Evolutionary conservation across 768 basidiomycete genomes (phyloP).

Genomic region (Tephrocybe rancida): DNA sequence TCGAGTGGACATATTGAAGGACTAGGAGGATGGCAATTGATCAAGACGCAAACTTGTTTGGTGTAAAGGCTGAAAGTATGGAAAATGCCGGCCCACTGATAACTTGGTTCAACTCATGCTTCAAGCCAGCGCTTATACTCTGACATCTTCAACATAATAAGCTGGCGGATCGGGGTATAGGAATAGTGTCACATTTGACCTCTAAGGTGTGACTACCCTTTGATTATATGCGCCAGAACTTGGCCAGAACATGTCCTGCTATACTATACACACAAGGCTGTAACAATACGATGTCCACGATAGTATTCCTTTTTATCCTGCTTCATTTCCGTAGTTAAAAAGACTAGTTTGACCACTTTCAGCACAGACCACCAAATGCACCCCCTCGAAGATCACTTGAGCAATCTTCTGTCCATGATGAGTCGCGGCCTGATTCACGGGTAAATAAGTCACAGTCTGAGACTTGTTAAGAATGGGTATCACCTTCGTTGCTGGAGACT

Average conservation of each 20-base stretch:
- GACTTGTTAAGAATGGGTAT: neutral
- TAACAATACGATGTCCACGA: neutral
- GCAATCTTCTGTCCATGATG: constrained; percentile 37
- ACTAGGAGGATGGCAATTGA: neutral
- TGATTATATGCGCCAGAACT: too few relatives aligned
- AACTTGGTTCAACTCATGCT: too few relatives aligned
- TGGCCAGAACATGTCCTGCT: too few relatives aligned
- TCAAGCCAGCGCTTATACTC: too few relatives aligned
- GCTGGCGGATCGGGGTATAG: too few relatives aligned
- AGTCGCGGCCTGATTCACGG: constrained; percentile 30
- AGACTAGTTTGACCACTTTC: constrained; percentile 36
- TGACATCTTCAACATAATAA: too few relatives aligned
- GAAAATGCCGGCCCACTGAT: too few relatives aligned
- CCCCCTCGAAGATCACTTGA: constrained; percentile 36
- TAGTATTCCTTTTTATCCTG: neutral
- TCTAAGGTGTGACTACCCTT: too few relatives aligned
- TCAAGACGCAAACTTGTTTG: too few relatives aligned
- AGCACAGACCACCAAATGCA: constrained; percentile 38
- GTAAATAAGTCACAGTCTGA: neutral
- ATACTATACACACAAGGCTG: constrained; percentile 1
- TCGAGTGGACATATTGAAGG: constrained; percentile 32
- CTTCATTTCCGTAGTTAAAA: constrained; percentile 17
- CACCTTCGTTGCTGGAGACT: constrained; percentile 25
- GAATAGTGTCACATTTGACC: too few relatives aligned
- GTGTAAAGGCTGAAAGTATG: too few relatives aligned